Evolutionary conservation across 495 filamentous ascomycete species (phyloP).

Genomic region (Penicillium chermesinum): DNA sequence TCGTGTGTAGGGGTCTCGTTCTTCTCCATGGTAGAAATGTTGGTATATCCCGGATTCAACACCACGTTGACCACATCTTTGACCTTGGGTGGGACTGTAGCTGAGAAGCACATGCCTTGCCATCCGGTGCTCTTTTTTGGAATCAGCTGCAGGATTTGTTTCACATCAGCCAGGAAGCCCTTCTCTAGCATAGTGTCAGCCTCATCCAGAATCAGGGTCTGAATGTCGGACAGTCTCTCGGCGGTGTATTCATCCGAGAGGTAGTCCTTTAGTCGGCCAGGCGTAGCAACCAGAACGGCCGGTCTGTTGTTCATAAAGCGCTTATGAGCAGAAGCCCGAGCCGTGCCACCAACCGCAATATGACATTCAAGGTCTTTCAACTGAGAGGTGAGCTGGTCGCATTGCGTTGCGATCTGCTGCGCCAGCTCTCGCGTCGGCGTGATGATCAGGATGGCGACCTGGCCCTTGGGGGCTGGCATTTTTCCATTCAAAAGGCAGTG

Average conservation of each 20-base stretch:
- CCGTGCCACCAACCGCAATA: constrained; percentile 50
- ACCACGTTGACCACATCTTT: constrained; percentile 55
- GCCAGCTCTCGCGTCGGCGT: constrained; percentile 63
- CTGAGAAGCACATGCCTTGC: constrained; percentile 70
- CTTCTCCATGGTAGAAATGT: constrained; percentile 56
- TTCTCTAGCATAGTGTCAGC: constrained; percentile 62
- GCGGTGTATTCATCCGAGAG: constrained; percentile 42
- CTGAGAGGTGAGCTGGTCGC: constrained; percentile 44
- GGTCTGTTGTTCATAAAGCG: constrained; percentile 47
- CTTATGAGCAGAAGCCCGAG: constrained; percentile 37
- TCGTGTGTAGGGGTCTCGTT: constrained; percentile 58
- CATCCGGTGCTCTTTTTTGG: constrained; percentile 53
- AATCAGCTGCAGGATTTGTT: constrained; percentile 51
- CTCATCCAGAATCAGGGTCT: constrained; percentile 62
- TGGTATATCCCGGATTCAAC: constrained; percentile 50
- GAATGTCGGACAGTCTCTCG: constrained; percentile 42
- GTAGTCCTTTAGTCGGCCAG: constrained; percentile 60
- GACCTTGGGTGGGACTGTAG: constrained; percentile 61
- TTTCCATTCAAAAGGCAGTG: constrained; percentile 53
- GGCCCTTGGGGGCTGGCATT: constrained; percentile 28
- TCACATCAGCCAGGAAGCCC: constrained; percentile 55
- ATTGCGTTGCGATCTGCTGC: constrained; percentile 60
- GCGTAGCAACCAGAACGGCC: constrained; percentile 57
- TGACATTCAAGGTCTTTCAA: constrained; percentile 42
- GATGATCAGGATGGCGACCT: constrained; percentile 58